phyloP scores from a whole-genome alignment of 176 grass and related monocot species.

The Cymbopogon citratus region DNA sequence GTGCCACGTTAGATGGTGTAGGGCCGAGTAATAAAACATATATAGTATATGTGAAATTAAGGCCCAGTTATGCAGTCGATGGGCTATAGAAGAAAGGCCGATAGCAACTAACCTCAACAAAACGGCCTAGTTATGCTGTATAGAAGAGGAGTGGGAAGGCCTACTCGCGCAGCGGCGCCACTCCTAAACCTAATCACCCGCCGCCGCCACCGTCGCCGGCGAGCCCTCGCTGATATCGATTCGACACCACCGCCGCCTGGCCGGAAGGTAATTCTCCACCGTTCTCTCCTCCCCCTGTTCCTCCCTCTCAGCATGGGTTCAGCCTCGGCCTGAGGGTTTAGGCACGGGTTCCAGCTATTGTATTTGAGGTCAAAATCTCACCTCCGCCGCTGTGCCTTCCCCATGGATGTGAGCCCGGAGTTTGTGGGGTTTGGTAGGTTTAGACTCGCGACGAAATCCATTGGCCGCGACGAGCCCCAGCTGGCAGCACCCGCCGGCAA shows the following conservation, averaged over 20 bases:
- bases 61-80: too few relatives aligned
- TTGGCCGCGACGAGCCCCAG: not conserved
- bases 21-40: too few relatives aligned
- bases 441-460: not conserved
- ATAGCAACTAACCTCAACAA: too few relatives aligned
- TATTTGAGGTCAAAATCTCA: not conserved
- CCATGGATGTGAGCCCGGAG: not conserved
- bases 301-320: not conserved
- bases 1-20: too few relatives aligned
- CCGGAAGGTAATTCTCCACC: not conserved
- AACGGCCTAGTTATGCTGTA: not conserved
- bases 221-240: not conserved
- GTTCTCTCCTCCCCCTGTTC: too few relatives aligned
- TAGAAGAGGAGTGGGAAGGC: not conserved
- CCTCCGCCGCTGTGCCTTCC: not conserved
- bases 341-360: not conserved
- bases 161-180: not conserved
- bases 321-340: not conserved
- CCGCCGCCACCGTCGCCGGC: not conserved
- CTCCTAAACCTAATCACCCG: not conserved
- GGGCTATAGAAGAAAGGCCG: too few relatives aligned
- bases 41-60: too few relatives aligned
- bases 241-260: not conserved
- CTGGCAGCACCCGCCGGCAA: too few relatives aligned
- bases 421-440: not conserved